Evolutionary conservation across 225 moss, liverwort and hornwort genomes (phyloP).

Genomic region (Takakia lepidozioides): DNA sequence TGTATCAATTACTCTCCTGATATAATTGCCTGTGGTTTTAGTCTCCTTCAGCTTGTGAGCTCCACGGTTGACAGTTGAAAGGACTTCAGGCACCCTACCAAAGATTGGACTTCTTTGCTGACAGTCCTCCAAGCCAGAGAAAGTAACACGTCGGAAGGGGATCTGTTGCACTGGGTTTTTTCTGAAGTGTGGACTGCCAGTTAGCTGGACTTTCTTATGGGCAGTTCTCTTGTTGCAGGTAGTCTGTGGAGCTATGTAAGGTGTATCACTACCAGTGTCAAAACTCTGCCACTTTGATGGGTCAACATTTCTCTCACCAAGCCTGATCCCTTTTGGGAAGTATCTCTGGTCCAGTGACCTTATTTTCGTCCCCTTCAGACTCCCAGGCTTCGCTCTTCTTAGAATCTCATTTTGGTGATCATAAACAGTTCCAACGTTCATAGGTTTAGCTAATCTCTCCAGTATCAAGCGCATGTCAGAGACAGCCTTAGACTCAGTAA

Average conservation of each 20-base stretch:
- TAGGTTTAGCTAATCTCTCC: conserved; percentile 1
- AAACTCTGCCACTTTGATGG: conserved; percentile 30
- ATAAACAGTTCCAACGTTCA: too few species aligned
- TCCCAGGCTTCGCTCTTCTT: too few species aligned
- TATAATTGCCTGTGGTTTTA: too few species aligned
- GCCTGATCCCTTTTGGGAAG: too few species aligned
- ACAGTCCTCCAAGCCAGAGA: conserved; percentile 30
- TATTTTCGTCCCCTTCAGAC: too few species aligned
- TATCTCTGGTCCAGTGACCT: too few species aligned
- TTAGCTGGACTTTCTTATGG: conserved; percentile 7
- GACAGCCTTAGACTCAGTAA: conserved; percentile 6
- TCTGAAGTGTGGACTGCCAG: background rate
- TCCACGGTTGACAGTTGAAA: conserved; percentile 3
- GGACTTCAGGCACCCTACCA: conserved; percentile 2
- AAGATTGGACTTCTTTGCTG: conserved; percentile 9
- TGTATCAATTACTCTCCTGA: too few species aligned
- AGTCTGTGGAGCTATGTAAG: conserved; percentile 33
- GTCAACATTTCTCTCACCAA: too few species aligned
- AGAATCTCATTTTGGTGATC: too few species aligned
- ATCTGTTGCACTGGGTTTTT: conserved; percentile 3
- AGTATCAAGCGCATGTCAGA: conserved; percentile 2
- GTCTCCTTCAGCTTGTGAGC: background rate
- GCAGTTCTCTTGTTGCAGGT: conserved; percentile 29
- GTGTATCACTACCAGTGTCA: conserved; percentile 31
- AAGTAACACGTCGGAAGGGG: conserved; percentile 37